A percentile compares a stretch with the other conserved stretches of the same genome.
phyloP scores from a whole-genome alignment of 176 grass and related monocot species.

The Chrysopogon serrulatus region DNA sequence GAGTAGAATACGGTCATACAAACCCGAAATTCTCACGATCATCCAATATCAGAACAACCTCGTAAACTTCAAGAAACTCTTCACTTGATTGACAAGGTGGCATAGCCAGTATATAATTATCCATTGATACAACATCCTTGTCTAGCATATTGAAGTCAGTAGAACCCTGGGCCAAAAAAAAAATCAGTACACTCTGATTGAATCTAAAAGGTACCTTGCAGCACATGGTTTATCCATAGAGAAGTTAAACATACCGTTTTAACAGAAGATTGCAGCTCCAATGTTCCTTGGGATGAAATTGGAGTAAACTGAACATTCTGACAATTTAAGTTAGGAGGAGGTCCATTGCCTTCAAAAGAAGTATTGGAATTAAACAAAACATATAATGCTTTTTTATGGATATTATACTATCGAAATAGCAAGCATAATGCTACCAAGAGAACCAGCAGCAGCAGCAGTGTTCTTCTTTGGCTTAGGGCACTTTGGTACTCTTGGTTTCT shows the following conservation, averaged over 20 bases:
- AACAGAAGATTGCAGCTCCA: constrained; percentile 35
- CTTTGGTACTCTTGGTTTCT: constrained; percentile 13
- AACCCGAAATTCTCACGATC: constrained; percentile 89
- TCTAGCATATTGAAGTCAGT: constrained; percentile 27
- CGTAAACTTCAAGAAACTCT: constrained; percentile 77
- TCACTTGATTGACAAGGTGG: constrained; percentile 56
- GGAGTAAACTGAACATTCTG: constrained; percentile 19
- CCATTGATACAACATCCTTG: constrained; percentile 14
- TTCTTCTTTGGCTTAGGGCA: neutral
- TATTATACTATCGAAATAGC: constrained; percentile 20
- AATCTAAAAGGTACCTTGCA: neutral
- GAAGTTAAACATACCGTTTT: constrained; percentile 37
- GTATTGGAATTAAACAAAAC: constrained; percentile 15
- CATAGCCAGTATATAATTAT: constrained; percentile 47
- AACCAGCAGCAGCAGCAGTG: neutral
- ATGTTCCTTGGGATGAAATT: constrained; percentile 29
- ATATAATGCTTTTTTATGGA: neutral
- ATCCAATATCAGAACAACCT: constrained; percentile 89
- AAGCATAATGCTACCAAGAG: constrained; percentile 35
- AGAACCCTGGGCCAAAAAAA: constrained; percentile 46
- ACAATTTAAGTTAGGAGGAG: neutral
- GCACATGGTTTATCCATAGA: neutral
- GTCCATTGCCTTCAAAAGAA: constrained; percentile 26
- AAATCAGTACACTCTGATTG: neutral
- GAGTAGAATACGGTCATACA: constrained; percentile 31